Conservation (phyloP, 1,284 basidiomycete species). For the Heterobasidion occidentale region DNA sequence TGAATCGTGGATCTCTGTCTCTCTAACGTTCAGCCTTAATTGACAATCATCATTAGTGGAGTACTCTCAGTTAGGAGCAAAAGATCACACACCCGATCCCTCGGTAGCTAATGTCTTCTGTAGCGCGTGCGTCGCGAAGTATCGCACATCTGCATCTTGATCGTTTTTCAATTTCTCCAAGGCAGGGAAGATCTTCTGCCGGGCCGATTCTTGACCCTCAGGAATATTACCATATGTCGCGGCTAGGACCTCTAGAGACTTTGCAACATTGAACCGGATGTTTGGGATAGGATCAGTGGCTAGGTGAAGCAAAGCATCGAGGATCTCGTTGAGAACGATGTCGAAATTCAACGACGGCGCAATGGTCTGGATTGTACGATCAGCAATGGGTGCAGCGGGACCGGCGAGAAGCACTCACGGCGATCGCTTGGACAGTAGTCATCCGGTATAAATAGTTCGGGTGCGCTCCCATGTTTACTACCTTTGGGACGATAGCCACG, state of each 20-base stretch:
- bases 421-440: slow-evolving; percentile 99
- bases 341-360: slow-evolving; percentile 86
- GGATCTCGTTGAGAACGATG: slow-evolving; percentile 81
- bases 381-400: slow-evolving; percentile 5
- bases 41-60: too few relatives aligned
- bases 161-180: slow-evolving; percentile 89
- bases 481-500: slow-evolving; percentile 92
- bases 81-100: slow-evolving; percentile 8
- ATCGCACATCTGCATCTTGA: slow-evolving; percentile 92
- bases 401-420: slow-evolving; percentile 44
- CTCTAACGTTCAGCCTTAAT: not conserved
- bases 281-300: slow-evolving; percentile 95
- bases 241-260: slow-evolving; percentile 85
- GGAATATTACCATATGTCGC: slow-evolving; percentile 55
- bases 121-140: slow-evolving; percentile 67
- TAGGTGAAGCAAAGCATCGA: slow-evolving; percentile 81
- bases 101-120: slow-evolving; percentile 39
- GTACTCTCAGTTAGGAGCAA: not conserved
- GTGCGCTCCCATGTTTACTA: slow-evolving; percentile 95
- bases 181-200: slow-evolving; percentile 72
- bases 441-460: slow-evolving; percentile 98
- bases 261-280: slow-evolving; percentile 98
- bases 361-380: slow-evolving; percentile 63
- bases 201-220: slow-evolving; percentile 73
- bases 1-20: not conserved